Evolutionary conservation across 1,284 basidiomycete genomes (phyloP), one percentile per base, ranked within the genome.

Genomic region (Puccinia coronata): DNA sequence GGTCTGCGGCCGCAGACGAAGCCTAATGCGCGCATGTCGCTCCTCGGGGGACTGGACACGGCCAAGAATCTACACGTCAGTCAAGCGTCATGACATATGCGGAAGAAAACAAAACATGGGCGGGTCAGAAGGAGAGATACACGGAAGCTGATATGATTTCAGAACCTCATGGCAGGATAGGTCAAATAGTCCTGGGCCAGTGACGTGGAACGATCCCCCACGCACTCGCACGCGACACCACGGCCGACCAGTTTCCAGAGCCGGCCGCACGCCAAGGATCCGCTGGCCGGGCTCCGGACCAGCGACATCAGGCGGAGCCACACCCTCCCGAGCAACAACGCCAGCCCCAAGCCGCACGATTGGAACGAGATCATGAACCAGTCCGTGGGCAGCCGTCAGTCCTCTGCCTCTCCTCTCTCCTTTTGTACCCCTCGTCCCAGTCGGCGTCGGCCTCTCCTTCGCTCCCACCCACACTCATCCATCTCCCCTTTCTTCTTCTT

Each of bases 1-100:
- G 77, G 77, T 61, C 31, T 80, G 23, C 67, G 77, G 3, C 77
- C 77, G 41, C 65, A 70, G 34, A 31, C 55, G 25, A 80, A 80
- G 41, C 36, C 77, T 9, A 69, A 70, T 39, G 47, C 51, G 28
- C 39, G 28, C 28, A 28, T 28, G 25, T 63, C 36, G 39, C 12
- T 63, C 39, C 43, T 49, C 16, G 51, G 41, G 61, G 43, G 43
- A 43, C 23, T 61, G 28, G 39, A 28, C 36, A 59, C 23, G 25
- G 55, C 59, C 18, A 47, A 61, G 73, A 59, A 16, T 23, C 12
- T 16, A 61, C 43, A 31, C 53, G 73, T 75, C 51, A 57, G 39
- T 47, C 28, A 47, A 31, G 20, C 36, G 34, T 25, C 73, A 36
- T 75, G 43, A 47, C n/a, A 47, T 53, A 4, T 61, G 1, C 5